Evolutionary conservation across 192 early-diverging fungal genomes (phyloP).

Genomic region (Pilaira anomala): DNA sequence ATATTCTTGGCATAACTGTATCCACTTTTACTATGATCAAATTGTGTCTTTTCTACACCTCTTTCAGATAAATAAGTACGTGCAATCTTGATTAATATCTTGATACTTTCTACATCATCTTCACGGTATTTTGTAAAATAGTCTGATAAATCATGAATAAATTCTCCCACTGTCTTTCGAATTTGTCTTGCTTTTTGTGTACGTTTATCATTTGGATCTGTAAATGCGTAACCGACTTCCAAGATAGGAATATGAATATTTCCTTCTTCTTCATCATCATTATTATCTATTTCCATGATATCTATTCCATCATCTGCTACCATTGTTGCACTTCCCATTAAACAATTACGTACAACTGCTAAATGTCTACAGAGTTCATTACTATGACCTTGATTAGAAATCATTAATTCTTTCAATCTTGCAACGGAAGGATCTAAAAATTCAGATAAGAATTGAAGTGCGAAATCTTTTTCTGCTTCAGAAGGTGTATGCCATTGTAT

Average conservation of each 20-base stretch:
- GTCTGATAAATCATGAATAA: conserved; percentile 49
- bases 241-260: conserved; percentile 30
- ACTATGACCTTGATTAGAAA: background rate
- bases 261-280: conserved; percentile 3
- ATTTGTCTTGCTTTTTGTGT: conserved; percentile 47
- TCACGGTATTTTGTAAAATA: conserved; percentile 53
- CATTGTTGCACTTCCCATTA: conserved; percentile 51
- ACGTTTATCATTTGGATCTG: conserved; percentile 47
- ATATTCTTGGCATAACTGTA: conserved; percentile 53
- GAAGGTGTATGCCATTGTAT: conserved; percentile 80
- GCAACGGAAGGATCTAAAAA: conserved; percentile 46
- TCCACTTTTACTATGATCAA: conserved; percentile 48
- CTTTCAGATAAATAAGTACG: conserved; percentile 51
- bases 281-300: conserved; percentile 28
- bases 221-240: conserved; percentile 67
- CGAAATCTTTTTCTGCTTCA: conserved; percentile 63
- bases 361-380: conserved; percentile 55
- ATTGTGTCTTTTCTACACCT: conserved; percentile 48
- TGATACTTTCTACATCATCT: conserved; percentile 78
- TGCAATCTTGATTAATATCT: conserved; percentile 56
- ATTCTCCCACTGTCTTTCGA: conserved; percentile 50
- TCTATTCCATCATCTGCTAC: conserved; percentile 52
- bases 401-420: conserved; percentile 43
- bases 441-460: conserved; percentile 56
- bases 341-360: conserved; percentile 46